A percentile compares a stretch with the other conserved stretches of the same genome.
Evolutionary conservation across 805 yeast species (phyloP).

Genomic region (Spathaspora girioi): DNA sequence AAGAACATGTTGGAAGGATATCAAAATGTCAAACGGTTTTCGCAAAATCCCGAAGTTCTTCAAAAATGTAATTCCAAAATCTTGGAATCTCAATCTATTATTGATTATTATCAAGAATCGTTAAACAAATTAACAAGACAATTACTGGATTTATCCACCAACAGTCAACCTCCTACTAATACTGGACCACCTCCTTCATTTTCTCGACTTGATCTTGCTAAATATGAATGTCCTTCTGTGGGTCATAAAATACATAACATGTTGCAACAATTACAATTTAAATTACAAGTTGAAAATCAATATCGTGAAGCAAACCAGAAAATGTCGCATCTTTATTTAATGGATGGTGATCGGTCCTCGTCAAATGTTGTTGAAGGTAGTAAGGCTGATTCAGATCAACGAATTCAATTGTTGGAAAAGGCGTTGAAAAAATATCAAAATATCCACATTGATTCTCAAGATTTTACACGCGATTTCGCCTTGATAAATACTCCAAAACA

Average conservation of each 20-base stretch:
- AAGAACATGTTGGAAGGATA: slow-evolving; percentile 86
- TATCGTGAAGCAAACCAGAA: slow-evolving; percentile 91
- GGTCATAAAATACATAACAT: slow-evolving; percentile 93
- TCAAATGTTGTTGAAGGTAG: slow-evolving; percentile 90
- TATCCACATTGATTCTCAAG: slow-evolving; percentile 73
- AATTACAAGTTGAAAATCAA: slow-evolving; percentile 89
- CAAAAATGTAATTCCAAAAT: slow-evolving; percentile 88
- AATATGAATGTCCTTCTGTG: slow-evolving; percentile 89
- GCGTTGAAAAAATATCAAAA: slow-evolving; percentile 86
- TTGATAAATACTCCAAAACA: slow-evolving; percentile 66
- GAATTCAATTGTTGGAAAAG: slow-evolving; percentile 78
- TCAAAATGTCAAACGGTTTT: slow-evolving; percentile 70
- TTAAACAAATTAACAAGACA: slow-evolving; percentile 55
- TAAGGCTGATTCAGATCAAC: slow-evolving; percentile 74
- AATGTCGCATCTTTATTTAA: slow-evolving; percentile 75
- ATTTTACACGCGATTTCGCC: slow-evolving; percentile 62
- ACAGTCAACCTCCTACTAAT: not conserved
- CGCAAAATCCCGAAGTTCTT: slow-evolving; percentile 77
- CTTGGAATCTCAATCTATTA: slow-evolving; percentile 86
- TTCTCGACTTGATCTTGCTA: slow-evolving; percentile 75
- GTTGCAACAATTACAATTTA: slow-evolving; percentile 93
- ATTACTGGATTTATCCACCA: slow-evolving; percentile 3
- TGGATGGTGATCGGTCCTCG: slow-evolving; percentile 86
- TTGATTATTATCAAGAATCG: slow-evolving; percentile 80
- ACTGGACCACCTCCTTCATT: slow-evolving; percentile 34